Percentiles rank a stretch among this genome's conserved stretches.
phyloP scores from a whole-genome alignment of 768 basidiomycete species.

The Mycena chlorophos region DNA sequence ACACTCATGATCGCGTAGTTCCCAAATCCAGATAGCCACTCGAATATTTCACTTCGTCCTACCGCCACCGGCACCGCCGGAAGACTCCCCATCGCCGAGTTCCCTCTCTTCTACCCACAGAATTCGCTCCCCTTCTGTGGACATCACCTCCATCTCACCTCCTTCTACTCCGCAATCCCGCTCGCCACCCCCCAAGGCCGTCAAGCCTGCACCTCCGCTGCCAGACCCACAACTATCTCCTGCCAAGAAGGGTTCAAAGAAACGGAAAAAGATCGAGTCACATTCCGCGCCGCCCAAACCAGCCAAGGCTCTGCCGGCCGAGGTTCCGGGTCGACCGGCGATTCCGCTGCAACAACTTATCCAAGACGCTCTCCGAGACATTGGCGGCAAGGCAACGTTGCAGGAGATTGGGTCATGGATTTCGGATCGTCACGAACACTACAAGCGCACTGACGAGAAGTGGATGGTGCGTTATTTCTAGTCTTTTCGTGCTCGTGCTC shows the following conservation, averaged over 20 bases:
- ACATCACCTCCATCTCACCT: conserved; percentile 79
- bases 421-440: conserved; percentile 85
- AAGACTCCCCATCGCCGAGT: conserved; percentile 79
- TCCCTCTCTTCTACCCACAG: conserved; percentile 69
- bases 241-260: conserved; percentile 56
- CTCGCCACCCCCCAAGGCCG: conserved; percentile 62
- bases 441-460: conserved; percentile 79
- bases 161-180: conserved; percentile 78
- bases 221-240: conserved; percentile 53
- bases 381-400: conserved; percentile 83
- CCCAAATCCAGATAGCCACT: conserved; percentile 95
- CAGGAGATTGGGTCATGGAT: conserved; percentile 95
- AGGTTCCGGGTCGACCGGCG: conserved; percentile 86
- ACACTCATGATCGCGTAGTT: conserved; percentile 49
- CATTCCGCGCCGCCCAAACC: conserved; percentile 45
- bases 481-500: conserved; percentile 10
- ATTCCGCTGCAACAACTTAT: conserved; percentile 92
- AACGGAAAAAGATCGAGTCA: conserved; percentile 67
- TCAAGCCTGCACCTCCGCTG: conserved; percentile 47
- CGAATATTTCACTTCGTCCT: conserved; percentile 96
- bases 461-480: conserved; percentile 76
- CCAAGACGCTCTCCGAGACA: conserved; percentile 80
- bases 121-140: conserved; percentile 77
- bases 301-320: conserved; percentile 53
- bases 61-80: conserved; percentile 79